Evolutionary conservation across 176 grass and related monocot genomes (phyloP).

Genomic region (Juncus inflexus): DNA sequence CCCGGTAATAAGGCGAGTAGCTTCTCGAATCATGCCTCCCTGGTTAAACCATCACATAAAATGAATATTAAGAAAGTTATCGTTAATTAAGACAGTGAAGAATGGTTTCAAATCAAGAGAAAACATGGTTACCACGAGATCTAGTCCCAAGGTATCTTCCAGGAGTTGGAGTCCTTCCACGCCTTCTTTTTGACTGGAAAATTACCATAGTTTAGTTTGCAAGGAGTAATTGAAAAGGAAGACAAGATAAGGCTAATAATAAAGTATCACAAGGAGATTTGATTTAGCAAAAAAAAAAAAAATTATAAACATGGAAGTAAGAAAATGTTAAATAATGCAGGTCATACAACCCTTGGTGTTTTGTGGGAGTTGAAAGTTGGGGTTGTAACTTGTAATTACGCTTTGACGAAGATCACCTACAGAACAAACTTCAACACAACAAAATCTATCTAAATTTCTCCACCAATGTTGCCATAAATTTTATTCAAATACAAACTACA

Average conservation of each 20-base stretch:
- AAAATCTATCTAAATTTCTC: too few species aligned
- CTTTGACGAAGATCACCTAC: not conserved
- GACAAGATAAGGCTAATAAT: constrained; percentile 9
- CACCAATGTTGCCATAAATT: too few species aligned
- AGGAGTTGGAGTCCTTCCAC: constrained; percentile 64
- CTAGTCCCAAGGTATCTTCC: constrained; percentile 74
- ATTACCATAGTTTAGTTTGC: not conserved
- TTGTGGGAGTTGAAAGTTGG: not conserved
- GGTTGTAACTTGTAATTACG: constrained; percentile 10
- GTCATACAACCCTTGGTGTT: too few species aligned
- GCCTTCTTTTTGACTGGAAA: constrained; percentile 65
- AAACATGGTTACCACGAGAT: constrained; percentile 32
- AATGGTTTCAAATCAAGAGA: not conserved
- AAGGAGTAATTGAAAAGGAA: not conserved
- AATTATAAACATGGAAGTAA: constrained; percentile 1
- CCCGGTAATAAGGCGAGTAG: constrained; percentile 10
- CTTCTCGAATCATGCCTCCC: constrained; percentile 14
- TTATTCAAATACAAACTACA: not conserved
- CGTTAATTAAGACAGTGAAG: not conserved
- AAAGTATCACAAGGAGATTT: constrained; percentile 4
- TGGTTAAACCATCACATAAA: not conserved
- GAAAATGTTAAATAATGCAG: not conserved
- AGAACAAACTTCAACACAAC: not conserved
- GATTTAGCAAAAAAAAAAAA: constrained; percentile 10
- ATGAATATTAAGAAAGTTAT: not conserved